Evolutionary conservation across 2,329 filamentous ascomycete genomes (phyloP).

Genomic region (Clonostachys solani): DNA sequence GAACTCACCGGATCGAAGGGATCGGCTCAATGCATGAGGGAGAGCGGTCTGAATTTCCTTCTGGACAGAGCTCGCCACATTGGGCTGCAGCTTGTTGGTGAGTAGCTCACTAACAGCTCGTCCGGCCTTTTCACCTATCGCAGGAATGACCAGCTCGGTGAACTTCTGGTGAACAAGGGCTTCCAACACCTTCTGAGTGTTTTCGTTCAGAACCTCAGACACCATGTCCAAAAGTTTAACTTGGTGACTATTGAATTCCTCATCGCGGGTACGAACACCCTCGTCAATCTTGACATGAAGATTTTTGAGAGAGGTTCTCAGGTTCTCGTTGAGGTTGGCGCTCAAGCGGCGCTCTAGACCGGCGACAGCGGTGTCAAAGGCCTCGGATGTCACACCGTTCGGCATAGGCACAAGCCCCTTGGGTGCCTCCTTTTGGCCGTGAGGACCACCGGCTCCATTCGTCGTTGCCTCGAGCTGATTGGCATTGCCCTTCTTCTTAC

Average conservation of each 20-base stretch:
- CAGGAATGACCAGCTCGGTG: constrained; percentile 69
- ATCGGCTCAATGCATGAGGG: constrained; percentile 51
- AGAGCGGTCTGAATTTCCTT: constrained; percentile 70
- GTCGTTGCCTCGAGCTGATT: constrained; percentile 38
- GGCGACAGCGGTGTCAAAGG: constrained; percentile 48
- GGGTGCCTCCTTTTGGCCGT: not conserved
- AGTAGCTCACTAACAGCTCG: constrained; percentile 70
- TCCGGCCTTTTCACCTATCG: constrained; percentile 63
- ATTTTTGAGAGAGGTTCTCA: constrained; percentile 55
- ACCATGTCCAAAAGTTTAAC: constrained; percentile 52
- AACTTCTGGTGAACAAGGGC: constrained; percentile 76
- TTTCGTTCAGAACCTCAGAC: constrained; percentile 56
- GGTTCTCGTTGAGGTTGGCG: constrained; percentile 39
- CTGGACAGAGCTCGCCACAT: constrained; percentile 62
- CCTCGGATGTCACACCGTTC: constrained; percentile 29
- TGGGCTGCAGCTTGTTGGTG: constrained; percentile 59
- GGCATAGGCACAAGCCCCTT: not conserved
- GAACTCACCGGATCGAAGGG: constrained; percentile 68
- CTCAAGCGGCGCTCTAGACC: constrained; percentile 48
- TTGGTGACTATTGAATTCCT: constrained; percentile 48
- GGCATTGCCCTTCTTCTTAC: constrained; percentile 65
- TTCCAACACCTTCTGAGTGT: constrained; percentile 67
- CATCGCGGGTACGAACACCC: constrained; percentile 52
- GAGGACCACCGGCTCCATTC: constrained; percentile 27
- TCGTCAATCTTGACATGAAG: constrained; percentile 61